Evolutionary conservation across 306 rosid species (phyloP), one percentile per base, ranked within the genome.

Genomic region (Gastrolobium bilobum): DNA sequence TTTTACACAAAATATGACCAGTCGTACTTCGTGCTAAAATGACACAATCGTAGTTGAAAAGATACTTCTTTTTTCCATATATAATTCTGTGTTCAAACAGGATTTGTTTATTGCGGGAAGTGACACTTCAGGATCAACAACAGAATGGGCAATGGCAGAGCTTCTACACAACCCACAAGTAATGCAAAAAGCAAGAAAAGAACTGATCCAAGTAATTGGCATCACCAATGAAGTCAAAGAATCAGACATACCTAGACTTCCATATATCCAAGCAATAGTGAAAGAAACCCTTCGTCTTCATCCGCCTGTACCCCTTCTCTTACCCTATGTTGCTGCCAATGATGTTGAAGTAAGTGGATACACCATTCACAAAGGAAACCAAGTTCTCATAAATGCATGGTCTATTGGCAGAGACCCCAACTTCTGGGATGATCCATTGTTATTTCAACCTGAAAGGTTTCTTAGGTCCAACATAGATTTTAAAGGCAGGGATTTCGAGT

Each of bases 101-200:
- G 93, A 89, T 87, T 69, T 89, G 61, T 87, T 87, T 13, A 84
- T 89, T 0, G 91, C 89, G 1, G 93, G 91, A 26, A 87, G 89
- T 59, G 93, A 89, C 52, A 87, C 93, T 2, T 83, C 89, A 7
- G 93, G 88, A 37, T 75, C 80, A 70, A 87, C 89, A 54, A 77
- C 83, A 10, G 94, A 90, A 39, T 90, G 94, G 94, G 89, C 88
- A n/a, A 86, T 90, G 94, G 84, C 94, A 29, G 91, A 90, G 48
- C 83, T 90, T 52, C 75, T 90, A 9, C 74, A 39, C 2, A 86
- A 86, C 57, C 87, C 94, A 10, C 26, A 75, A n/a, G 26, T 67
- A 13, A 68, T 86, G 77, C 35, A 71, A 1, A 87, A 84, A 43
- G 90, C 91, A 37, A 59, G 79, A 80, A 20, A 68, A 0, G 94